Percentiles rank a stretch among this genome's conserved stretches.
phyloP scores from a whole-genome alignment of 352 stramenopile genomes.

The Phytophthora sansomeana region DNA sequence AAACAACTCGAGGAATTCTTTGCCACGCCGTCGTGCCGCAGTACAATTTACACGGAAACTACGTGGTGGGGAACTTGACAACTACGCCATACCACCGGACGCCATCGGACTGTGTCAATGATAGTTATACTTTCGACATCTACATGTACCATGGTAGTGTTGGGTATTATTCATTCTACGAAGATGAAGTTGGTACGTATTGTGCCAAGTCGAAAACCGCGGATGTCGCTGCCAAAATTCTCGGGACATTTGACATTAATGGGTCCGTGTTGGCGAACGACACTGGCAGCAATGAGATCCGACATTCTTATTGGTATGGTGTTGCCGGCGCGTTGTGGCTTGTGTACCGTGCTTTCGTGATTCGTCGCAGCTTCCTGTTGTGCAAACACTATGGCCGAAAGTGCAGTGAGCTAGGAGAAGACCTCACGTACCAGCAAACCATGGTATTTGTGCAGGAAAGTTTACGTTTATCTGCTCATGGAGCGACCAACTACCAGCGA shows the following conservation, averaged over 20 bases:
- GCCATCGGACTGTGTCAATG: conserved; percentile 5
- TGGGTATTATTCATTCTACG: conserved; percentile 23
- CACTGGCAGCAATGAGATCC: conserved; percentile 6
- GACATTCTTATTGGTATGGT: conserved; percentile 27
- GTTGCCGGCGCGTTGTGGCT: conserved; percentile 18
- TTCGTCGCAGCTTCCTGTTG: conserved; percentile 14
- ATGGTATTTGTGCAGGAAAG: conserved; percentile 30
- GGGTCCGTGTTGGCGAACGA: conserved; percentile 22
- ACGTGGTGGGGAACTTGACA: conserved; percentile 5
- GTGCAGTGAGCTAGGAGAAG: conserved; percentile 12
- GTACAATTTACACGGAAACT: conserved; percentile 31
- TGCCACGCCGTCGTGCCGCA: conserved; percentile 31
- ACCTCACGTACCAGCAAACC: neutral
- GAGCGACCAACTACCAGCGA: conserved; percentile 27
- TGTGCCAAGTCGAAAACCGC: conserved; percentile 12
- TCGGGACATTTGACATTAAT: conserved; percentile 29
- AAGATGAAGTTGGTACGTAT: conserved; percentile 14
- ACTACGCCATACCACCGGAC: conserved; percentile 1
- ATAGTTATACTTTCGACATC: conserved; percentile 15
- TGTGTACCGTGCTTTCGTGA: conserved; percentile 17
- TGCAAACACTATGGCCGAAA: conserved; percentile 7
- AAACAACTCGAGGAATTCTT: neutral
- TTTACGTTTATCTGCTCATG: conserved; percentile 26
- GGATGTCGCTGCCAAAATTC: conserved; percentile 5
- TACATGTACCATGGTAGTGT: conserved; percentile 27